Conservation (phyloP, 106 monocot species). For the Gastrodia elata region DNA sequence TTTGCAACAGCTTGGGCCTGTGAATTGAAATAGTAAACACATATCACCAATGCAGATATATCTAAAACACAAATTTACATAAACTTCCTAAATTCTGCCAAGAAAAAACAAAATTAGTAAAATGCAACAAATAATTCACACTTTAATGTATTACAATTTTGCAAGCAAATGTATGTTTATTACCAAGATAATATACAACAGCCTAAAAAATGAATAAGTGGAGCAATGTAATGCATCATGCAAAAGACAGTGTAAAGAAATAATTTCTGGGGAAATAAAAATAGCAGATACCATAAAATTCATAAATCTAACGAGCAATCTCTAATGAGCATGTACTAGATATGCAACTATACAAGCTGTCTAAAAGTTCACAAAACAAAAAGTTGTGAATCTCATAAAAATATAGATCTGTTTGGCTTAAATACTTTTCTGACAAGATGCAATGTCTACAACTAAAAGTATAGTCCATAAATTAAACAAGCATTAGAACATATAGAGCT, state of each 20-base stretch:
- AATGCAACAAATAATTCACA: not conserved
- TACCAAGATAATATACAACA: not conserved
- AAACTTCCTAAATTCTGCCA: not conserved
- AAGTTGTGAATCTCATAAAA: no score
- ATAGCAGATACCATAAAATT: not conserved
- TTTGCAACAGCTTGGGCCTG: constrained; percentile 55
- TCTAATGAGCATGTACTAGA: not conserved
- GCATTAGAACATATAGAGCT: no score
- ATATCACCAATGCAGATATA: not conserved
- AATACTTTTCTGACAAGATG: no score
- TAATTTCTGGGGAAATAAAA: not conserved
- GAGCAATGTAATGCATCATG: not conserved
- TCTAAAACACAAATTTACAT: not conserved
- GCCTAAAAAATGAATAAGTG: not conserved
- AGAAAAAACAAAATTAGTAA: not conserved
- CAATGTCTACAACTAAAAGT: no score
- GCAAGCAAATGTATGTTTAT: not conserved
- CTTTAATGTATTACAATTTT: not conserved
- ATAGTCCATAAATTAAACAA: no score
- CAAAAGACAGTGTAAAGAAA: not conserved
- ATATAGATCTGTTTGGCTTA: no score
- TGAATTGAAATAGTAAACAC: not conserved
- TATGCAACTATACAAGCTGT: not conserved
- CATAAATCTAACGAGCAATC: not conserved
- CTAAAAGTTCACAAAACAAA: no score